phyloP scores from a whole-genome alignment of 2,329 filamentous ascomycete species.

The Penicillium italicum region DNA sequence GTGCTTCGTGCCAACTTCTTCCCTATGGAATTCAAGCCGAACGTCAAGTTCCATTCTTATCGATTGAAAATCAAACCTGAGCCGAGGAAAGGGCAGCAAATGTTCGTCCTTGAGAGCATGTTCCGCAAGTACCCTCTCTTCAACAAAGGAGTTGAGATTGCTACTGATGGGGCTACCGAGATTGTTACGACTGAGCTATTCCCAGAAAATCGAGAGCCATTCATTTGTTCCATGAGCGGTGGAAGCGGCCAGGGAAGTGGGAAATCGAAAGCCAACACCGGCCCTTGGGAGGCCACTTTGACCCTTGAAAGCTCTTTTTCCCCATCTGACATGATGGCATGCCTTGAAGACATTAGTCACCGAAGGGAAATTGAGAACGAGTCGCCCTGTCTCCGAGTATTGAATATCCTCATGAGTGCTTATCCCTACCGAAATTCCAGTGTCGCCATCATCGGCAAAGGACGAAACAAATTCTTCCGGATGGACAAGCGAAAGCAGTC shows the following conservation, averaged over 20 bases:
- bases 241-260: background rate
- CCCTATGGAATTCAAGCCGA: conserved; percentile 5
- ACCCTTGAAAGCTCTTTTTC: background rate
- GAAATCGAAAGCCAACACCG: background rate
- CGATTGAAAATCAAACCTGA: conserved; percentile 2
- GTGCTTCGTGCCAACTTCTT: conserved; percentile 20
- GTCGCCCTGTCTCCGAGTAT: conserved; percentile 2
- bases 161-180: conserved; percentile 14
- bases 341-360: background rate
- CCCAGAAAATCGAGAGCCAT: background rate
- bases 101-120: conserved; percentile 4
- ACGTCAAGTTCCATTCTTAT: conserved; percentile 7
- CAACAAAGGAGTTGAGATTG: background rate
- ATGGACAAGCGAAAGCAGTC: conserved; percentile 10
- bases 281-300: background rate
- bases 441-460: conserved; percentile 12
- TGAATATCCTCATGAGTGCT: conserved; percentile 21
- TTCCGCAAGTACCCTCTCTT: background rate
- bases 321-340: background rate
- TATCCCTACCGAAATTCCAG: conserved; percentile 3
- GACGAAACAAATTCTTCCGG: conserved; percentile 19
- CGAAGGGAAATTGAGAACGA: background rate
- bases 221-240: background rate
- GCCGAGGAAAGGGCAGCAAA: background rate
- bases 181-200: conserved; percentile 4